Percentiles rank a stretch among this genome's conserved stretches.
phyloP scores from a whole-genome alignment of 768 basidiomycete species.

The Dictyophora rubrovolvata region DNA sequence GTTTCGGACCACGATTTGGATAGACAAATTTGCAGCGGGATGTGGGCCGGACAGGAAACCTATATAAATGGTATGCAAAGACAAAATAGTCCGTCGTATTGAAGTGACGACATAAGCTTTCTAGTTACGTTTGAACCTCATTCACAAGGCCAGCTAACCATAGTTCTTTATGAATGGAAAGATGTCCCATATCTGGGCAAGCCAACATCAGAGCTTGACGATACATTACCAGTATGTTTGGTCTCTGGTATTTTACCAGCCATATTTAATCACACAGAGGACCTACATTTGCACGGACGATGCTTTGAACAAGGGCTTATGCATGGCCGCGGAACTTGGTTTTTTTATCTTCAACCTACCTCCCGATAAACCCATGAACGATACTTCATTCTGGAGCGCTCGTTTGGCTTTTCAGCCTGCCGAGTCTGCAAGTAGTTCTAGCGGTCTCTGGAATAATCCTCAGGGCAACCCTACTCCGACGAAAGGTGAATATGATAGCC shows the following conservation, averaged over 20 bases:
- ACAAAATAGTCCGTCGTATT: conserved; percentile 12
- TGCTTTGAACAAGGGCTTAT: conserved; percentile 63
- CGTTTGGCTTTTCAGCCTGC: conserved; percentile 51
- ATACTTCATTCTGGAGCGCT: conserved; percentile 85
- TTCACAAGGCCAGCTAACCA: conserved; percentile 81
- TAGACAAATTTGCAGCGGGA: conserved; percentile 89
- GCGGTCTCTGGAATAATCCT: conserved; percentile 49
- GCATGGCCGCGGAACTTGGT: conserved; percentile 63
- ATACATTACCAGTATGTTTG: conserved; percentile 48
- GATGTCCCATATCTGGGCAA: conserved; percentile 80
- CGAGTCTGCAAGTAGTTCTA: conserved; percentile 3
- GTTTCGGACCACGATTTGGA: conserved; percentile 72
- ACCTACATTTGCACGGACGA: conserved; percentile 88
- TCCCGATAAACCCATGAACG: conserved; percentile 43
- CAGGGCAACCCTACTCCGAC: conserved; percentile 49
- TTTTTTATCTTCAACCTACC: conserved; percentile 80
- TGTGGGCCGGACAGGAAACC: conserved; percentile 75
- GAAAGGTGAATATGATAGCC: conserved; percentile 35
- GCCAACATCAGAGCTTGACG: conserved; percentile 41
- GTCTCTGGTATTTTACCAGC: conserved; percentile 6
- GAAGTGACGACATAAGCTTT: neutral
- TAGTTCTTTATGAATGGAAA: conserved; percentile 94
- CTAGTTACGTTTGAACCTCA: conserved; percentile 62
- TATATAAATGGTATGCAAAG: conserved; percentile 66
- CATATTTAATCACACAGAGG: conserved; percentile 47